Conservation (phyloP, 768 basidiomycete species). For the Boletellus ananas region DNA sequence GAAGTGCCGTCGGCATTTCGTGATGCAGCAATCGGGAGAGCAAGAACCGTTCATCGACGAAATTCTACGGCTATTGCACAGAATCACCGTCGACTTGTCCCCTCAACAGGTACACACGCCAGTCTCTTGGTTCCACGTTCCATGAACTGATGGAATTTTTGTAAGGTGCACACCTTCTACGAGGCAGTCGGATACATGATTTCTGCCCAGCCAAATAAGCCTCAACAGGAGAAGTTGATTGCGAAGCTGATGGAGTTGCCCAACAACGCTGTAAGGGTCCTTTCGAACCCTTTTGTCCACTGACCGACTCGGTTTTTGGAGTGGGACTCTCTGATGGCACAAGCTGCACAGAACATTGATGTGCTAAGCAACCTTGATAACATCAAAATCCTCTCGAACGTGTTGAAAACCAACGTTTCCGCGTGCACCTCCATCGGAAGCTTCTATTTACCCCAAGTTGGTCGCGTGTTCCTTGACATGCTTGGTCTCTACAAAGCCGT, state of each 20-base stretch:
- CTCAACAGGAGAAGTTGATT: conserved; percentile 93
- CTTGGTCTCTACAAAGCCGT: conserved; percentile 97
- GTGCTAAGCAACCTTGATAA: conserved; percentile 89
- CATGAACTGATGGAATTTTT: conserved; percentile 9
- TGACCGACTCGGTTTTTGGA: conserved; percentile 30
- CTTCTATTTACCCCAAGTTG: conserved; percentile 96
- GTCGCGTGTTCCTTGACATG: conserved; percentile 96
- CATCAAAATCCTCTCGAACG: conserved; percentile 94
- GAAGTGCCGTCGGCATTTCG: conserved; percentile 96
- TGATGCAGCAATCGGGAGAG: conserved; percentile 97
- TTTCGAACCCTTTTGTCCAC: neutral
- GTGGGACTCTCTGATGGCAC: conserved; percentile 98
- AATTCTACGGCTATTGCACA: conserved; percentile 84
- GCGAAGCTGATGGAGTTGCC: conserved; percentile 95
- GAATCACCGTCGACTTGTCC: conserved; percentile 91
- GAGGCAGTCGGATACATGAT: conserved; percentile 99
- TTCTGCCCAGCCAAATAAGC: conserved; percentile 96
- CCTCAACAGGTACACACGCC: conserved; percentile 63
- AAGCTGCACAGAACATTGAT: conserved; percentile 89
- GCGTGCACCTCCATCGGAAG: conserved; percentile 96
- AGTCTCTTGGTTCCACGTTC: neutral
- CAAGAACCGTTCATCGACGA: conserved; percentile 98
- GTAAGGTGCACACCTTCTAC: conserved; percentile 91
- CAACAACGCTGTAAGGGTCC: conserved; percentile 81
- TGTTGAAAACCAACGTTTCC: conserved; percentile 97